Percentiles rank a stretch among this genome's conserved stretches.
phyloP scores from a whole-genome alignment of 495 filamentous ascomycete genomes.

The Thozetella sp. region DNA sequence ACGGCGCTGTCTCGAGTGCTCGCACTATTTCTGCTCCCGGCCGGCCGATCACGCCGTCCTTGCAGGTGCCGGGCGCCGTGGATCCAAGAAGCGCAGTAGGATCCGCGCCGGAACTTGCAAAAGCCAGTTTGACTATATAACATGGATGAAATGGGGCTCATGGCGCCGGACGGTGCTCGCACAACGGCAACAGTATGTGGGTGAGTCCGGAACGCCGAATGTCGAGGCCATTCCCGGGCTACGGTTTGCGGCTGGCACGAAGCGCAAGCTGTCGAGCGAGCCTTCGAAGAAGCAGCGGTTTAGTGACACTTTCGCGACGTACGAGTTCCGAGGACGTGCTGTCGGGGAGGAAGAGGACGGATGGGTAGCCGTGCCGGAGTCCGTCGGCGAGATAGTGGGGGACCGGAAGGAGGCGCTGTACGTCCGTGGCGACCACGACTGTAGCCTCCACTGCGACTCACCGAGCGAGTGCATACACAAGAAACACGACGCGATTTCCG shows the following conservation, averaged over 20 bases:
- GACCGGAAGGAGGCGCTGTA: slow-evolving; percentile 26
- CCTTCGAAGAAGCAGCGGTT: neutral
- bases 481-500: slow-evolving; percentile 5
- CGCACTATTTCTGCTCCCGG: slow-evolving; percentile 37
- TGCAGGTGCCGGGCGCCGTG: neutral
- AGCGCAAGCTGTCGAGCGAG: neutral
- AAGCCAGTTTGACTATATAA: slow-evolving; percentile 42
- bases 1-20: slow-evolving; percentile 44
- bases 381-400: slow-evolving; percentile 3
- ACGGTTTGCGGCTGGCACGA: neutral
- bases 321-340: neutral
- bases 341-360: neutral
- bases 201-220: neutral
- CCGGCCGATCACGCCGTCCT: neutral
- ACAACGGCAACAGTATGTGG: neutral
- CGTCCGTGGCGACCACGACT: slow-evolving; percentile 25
- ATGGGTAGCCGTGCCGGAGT: slow-evolving; percentile 1
- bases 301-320: slow-evolving; percentile 1
- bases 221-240: neutral
- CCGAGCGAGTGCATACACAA: slow-evolving; percentile 41
- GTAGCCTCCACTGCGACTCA: slow-evolving; percentile 42
- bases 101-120: slow-evolving; percentile 15
- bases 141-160: slow-evolving; percentile 37
- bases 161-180: slow-evolving; percentile 23
- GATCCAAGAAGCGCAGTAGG: neutral